Evolutionary conservation across 2,329 filamentous ascomycete species (phyloP), one percentile per base, ranked within the genome.

Genomic region (Alternaria hordeiaustralica): DNA sequence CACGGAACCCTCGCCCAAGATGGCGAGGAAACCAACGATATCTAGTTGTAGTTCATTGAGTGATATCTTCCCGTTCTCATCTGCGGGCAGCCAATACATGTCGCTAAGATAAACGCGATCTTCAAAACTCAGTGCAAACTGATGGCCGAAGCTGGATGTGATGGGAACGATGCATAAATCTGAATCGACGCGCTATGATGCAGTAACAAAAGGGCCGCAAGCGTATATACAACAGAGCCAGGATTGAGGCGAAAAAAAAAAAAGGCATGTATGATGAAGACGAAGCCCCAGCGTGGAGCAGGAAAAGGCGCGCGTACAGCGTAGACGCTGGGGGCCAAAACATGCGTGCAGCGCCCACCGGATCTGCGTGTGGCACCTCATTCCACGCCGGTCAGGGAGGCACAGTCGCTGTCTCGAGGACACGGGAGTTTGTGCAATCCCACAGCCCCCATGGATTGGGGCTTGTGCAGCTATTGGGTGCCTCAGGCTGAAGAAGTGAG

Each of bases 21-120:
- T 83, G 61, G 84, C 84, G n/a, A 86, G 82, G 71, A 86, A 86
- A 72, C 85, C 85, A 62, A 87, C 85, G 51, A 87, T 86, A 69
- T 87, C 85, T 51, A 87, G 81, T 68, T 86, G 84, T 55, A 86
- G 79, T 54, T 80, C 72, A 11, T 76, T 65, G 23, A 82, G 70
- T 11, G 66, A 57, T 33, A 60, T 50, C 7, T 61, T 61, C 21
- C 74, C 75, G 53, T 71, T 51, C 33, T 69, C 63, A 36, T 72
- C 65, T 11, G 58, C 43, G 61, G 75, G 70, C 12, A 81, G 73
- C 80, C 80, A 82, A 65, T 78, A 77, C 75, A 78, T 77, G 21
- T 58, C 63, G 59, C 26, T 13, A n/a, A 61, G 54, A 30, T 36
- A 23, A 21, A 44, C 44, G 33, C 41, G 18, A 50, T 47, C 25